Evolutionary conservation across 306 rosid species (phyloP).

Genomic region (Quercus wislizeni): DNA sequence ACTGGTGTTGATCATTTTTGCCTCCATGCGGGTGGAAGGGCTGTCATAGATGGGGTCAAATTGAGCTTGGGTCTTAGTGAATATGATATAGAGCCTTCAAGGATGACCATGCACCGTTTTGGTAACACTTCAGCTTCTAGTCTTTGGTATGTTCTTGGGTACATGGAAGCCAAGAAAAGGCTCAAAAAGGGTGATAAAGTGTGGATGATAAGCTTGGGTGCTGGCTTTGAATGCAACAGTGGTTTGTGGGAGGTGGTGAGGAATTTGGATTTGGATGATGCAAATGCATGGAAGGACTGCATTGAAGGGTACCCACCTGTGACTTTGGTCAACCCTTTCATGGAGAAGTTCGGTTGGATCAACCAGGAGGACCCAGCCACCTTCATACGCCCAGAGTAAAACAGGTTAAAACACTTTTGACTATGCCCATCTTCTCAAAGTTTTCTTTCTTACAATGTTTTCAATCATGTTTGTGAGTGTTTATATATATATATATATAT

Average conservation of each 20-base stretch:
- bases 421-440: background rate
- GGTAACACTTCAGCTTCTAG: conserved; percentile 88
- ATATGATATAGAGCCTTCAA: conserved; percentile 74
- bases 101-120: conserved; percentile 89
- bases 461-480: background rate
- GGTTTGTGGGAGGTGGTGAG: conserved; percentile 78
- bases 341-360: conserved; percentile 84
- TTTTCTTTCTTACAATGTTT: background rate
- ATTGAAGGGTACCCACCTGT: conserved; percentile 69
- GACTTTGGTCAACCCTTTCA: conserved; percentile 68
- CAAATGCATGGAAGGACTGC: conserved; percentile 73
- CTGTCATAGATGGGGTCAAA: conserved; percentile 83
- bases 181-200: conserved; percentile 58
- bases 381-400: conserved; percentile 21
- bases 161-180: conserved; percentile 91
- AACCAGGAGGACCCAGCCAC: conserved; percentile 47
- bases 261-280: conserved; percentile 45
- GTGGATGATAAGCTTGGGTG: conserved; percentile 91
- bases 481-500: no score
- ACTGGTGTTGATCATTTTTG: conserved; percentile 82
- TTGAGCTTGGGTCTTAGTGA: conserved; percentile 51
- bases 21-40: conserved; percentile 86
- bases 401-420: background rate
- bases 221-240: conserved; percentile 92
- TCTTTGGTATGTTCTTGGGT: conserved; percentile 82